Evolutionary conservation across 2,329 filamentous ascomycete genomes (phyloP).

Genomic region (Penicillium sp.): DNA sequence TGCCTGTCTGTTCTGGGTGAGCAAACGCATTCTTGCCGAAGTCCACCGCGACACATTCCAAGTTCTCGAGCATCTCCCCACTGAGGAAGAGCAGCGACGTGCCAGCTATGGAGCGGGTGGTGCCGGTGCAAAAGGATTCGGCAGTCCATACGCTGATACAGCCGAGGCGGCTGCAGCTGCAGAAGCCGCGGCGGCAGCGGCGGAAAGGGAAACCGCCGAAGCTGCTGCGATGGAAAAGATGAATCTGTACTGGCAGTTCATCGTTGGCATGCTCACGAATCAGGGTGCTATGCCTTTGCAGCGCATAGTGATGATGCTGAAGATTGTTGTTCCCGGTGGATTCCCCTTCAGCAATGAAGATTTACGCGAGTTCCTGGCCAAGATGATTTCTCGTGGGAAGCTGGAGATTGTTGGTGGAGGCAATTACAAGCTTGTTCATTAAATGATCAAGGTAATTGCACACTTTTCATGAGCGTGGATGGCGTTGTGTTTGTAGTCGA

Average conservation of each 20-base stretch:
- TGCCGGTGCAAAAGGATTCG: conserved; percentile 11
- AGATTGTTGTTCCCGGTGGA: conserved; percentile 79
- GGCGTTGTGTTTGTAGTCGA: conserved; percentile 11
- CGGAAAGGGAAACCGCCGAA: conserved; percentile 44
- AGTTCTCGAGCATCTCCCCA: conserved; percentile 51
- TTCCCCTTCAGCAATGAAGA: conserved; percentile 90
- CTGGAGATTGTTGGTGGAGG: conserved; percentile 62
- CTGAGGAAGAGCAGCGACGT: conserved; percentile 26
- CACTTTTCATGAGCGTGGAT: conserved; percentile 1
- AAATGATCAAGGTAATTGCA: conserved; percentile 3
- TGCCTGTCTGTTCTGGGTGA: conserved; percentile 58
- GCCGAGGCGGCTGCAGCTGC: conserved; percentile 36
- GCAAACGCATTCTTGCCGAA: conserved; percentile 49
- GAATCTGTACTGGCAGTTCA: conserved; percentile 82
- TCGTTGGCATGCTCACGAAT: conserved; percentile 92
- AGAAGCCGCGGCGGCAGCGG: conserved; percentile 38
- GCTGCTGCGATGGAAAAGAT: conserved; percentile 62
- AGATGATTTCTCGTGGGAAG: conserved; percentile 67
- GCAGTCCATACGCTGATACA: conserved; percentile 23
- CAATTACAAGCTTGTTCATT: conserved; percentile 55
- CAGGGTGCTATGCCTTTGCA: conserved; percentile 74
- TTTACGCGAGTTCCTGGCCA: conserved; percentile 68
- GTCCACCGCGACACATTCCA: conserved; percentile 48
- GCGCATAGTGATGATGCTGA: conserved; percentile 90
- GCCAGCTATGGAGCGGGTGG: conserved; percentile 16